These are phyloP conservation scores for Pichia gijzeniarum DNA, from an alignment of 805 yeast species.

Conservation along the genomic window DNA sequence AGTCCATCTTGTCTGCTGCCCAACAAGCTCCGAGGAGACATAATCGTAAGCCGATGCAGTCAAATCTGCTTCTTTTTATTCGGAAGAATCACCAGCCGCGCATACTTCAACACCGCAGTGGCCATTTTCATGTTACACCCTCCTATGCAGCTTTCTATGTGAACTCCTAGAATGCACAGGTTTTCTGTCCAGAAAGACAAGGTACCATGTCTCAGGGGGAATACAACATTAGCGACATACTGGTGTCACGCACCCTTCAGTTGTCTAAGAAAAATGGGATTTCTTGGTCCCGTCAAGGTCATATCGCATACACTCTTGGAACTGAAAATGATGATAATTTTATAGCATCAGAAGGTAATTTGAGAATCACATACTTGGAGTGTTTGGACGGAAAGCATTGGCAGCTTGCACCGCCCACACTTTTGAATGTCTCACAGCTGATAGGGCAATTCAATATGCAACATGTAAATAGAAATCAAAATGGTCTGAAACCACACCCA, in stretches of 20 bases:
- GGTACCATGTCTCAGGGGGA: conserved; percentile 6
- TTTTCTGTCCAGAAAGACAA: not conserved
- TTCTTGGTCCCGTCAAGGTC: conserved; percentile 82
- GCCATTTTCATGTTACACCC: no score
- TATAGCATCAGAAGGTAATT: conserved; percentile 23
- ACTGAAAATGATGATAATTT: conserved; percentile 22
- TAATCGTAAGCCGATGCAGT: no score
- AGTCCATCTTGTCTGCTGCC: conserved; percentile 3
- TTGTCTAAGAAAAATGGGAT: conserved; percentile 23
- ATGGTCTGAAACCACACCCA: conserved; percentile 10
- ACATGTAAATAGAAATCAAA: not conserved
- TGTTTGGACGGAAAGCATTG: conserved; percentile 71
- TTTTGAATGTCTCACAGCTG: conserved; percentile 1
- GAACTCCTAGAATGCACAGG: no score
- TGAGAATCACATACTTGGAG: conserved; percentile 62
- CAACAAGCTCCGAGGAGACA: no score
- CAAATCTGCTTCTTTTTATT: no score
- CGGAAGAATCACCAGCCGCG: no score
- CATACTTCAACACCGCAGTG: no score
- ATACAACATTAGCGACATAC: not conserved
- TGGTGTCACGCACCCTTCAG: not conserved
- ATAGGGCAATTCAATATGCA: not conserved
- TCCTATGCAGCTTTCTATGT: no score
- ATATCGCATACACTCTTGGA: conserved; percentile 53
- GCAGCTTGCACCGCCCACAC: conserved; percentile 61